These are phyloP conservation scores for Narthecium ossifragum DNA, from an alignment of 106 monocot genomes.

Conservation along the genomic window DNA sequence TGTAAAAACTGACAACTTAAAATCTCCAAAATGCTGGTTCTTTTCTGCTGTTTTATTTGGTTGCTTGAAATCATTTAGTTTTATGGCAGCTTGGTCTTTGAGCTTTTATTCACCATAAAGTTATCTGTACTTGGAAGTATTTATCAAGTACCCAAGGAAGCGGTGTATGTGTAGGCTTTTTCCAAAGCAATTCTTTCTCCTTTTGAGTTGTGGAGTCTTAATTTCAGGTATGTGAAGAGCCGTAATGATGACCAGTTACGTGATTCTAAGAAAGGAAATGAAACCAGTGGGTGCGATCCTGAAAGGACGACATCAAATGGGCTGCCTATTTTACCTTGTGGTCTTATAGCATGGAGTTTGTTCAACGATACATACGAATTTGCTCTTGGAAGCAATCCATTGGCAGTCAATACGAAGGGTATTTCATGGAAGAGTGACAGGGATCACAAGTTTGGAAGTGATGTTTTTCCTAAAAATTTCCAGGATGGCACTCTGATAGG, in stretches of 20 bases:
- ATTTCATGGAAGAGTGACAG: constrained; percentile 97
- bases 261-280: constrained; percentile 34
- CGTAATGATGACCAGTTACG: constrained; percentile 77
- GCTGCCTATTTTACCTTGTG: constrained; percentile 81
- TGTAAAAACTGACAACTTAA: no score
- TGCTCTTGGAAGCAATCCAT: constrained; percentile 11
- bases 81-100: no score
- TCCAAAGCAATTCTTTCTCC: neutral
- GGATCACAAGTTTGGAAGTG: constrained; percentile 82
- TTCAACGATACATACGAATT: constrained; percentile 93
- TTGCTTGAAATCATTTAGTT: no score
- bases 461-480: constrained; percentile 89
- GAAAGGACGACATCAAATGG: constrained; percentile 41
- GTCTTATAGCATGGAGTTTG: constrained; percentile 96
- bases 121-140: no score
- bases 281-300: constrained; percentile 67
- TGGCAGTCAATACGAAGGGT: constrained; percentile 63
- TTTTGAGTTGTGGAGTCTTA: neutral
- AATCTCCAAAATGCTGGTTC: no score
- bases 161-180: no score
- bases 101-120: no score
- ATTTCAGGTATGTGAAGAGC: constrained; percentile 92
- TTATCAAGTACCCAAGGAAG: no score
- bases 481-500: constrained; percentile 69
- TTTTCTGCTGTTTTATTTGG: no score